Evolutionary conservation across 352 stramenopile species (phyloP), one percentile per base, ranked within the genome.

Genomic region (Phytophthora meadii): DNA sequence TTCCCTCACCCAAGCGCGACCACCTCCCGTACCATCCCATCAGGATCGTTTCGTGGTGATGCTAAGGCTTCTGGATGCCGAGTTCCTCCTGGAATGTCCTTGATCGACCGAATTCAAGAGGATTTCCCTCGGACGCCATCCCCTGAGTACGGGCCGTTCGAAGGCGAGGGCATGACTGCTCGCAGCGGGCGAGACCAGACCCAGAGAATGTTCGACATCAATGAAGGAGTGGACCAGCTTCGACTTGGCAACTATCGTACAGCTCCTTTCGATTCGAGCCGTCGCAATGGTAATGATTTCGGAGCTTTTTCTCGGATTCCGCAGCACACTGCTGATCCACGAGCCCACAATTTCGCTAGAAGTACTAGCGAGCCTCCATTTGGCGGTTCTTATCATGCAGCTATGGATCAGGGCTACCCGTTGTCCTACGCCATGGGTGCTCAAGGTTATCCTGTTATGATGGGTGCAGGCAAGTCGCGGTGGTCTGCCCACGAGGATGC

Each of bases 81-180:
- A 50, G 30, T 70, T 7, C 70, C 78, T 8, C 69, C 78, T 1
- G 73, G 78, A 30, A 72, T 90, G 66, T 84, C 84, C 0, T 68
- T 92, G 25, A 81, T 93, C 34, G 84, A 90, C 50, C 82, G 82
- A 37, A 89, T 94, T 22, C 82, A 94, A 76, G 84, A 92, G 60
- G 86, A 93, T 47, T 93, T 94, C 27, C 81, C 86, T 12, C 71
- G 84, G 22, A 92, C 81, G 0, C 87, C 87, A 50, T 89, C 82
- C 2, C 83, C 75, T 1, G 79, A 88, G 25, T 93, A 87, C 41
- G 82, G 76, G 8, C 70, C 60, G 22, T 67, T 79, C 8, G 65
- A 68, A 4, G 64, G 68, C 5, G 59, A 50, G 28, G 22, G 28
- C 24, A 52, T 57, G 54, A 17, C 56, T 48, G 40, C 17, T 42